These are phyloP conservation scores for Leishmania major DNA, from an alignment of 208 protist genomes.

Conservation along the genomic window DNA sequence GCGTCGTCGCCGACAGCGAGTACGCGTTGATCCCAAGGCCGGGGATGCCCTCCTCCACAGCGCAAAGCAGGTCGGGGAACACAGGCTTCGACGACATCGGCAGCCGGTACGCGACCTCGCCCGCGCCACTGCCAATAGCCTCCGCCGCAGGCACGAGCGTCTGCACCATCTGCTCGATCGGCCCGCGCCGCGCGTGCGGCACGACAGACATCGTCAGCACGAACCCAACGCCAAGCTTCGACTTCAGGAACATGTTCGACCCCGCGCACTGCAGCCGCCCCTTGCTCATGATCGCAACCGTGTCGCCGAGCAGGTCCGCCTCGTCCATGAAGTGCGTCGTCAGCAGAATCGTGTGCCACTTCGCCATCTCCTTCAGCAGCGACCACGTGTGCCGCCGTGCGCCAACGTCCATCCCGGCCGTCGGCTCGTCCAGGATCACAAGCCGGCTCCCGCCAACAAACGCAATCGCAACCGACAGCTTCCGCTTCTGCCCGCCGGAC, in stretches of 20 bases:
- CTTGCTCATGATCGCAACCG: conserved; percentile 93
- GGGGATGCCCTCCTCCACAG: conserved; percentile 39
- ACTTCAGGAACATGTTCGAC: conserved; percentile 66
- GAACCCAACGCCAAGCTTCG: conserved; percentile 65
- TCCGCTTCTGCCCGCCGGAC: conserved; percentile 89
- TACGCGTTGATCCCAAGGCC: conserved; percentile 46
- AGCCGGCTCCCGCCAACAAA: conserved; percentile 79
- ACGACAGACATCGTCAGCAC: conserved; percentile 50
- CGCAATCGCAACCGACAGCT: conserved; percentile 82
- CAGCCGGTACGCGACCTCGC: conserved; percentile 58
- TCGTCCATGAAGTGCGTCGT: conserved; percentile 97
- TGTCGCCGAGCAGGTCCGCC: conserved; percentile 93
- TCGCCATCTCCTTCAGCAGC: conserved; percentile 42
- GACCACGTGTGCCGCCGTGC: conserved; percentile 79
- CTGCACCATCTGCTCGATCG: conserved; percentile 33
- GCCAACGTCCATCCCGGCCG: conserved; percentile 80
- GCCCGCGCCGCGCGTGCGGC: conserved; percentile 10
- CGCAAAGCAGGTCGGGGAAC: conserved; percentile 48
- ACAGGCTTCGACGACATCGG: conserved; percentile 42
- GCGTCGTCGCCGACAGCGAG: conserved; percentile 65
- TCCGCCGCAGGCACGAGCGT: conserved; percentile 39
- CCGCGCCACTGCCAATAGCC: conserved; percentile 29
- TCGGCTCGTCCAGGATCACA: conserved; percentile 91
- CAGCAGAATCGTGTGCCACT: conserved; percentile 55
- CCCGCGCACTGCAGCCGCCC: conserved; percentile 65